Evolutionary conservation across 169 alveolate genomes (phyloP).

Genomic region (Cryptosporidium felis): DNA sequence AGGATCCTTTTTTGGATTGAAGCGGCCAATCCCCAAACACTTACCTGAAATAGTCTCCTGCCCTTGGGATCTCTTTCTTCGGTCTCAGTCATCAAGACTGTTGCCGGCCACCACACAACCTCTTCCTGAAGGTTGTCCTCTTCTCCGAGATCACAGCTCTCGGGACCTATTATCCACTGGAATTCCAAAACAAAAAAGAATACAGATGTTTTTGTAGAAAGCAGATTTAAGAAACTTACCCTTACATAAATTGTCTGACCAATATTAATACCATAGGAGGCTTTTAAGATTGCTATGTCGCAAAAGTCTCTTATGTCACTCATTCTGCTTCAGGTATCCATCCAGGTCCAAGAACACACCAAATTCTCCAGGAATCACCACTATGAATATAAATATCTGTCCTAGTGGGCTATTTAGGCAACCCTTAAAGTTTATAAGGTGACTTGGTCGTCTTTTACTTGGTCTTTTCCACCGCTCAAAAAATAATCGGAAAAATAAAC

Average conservation of each 20-base stretch:
- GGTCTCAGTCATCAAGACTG: neutral
- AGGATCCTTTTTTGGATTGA: too few relatives aligned
- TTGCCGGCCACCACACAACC: slow-evolving; percentile 62
- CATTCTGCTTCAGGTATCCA: too few relatives aligned
- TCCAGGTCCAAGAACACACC: too few relatives aligned
- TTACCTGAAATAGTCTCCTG: slow-evolving; percentile 38
- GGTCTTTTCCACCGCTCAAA: too few relatives aligned
- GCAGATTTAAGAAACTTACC: slow-evolving; percentile 4
- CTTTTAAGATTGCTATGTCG: slow-evolving; percentile 40
- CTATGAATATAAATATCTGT: too few relatives aligned
- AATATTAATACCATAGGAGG: slow-evolving; percentile 13
- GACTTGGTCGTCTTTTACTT: too few relatives aligned
- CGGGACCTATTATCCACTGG: slow-evolving; percentile 48
- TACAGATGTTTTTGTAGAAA: neutral
- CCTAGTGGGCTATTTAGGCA: too few relatives aligned
- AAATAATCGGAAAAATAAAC: too few relatives aligned
- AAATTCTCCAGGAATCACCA: too few relatives aligned
- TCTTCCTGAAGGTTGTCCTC: neutral
- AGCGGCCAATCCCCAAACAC: too few relatives aligned
- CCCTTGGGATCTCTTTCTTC: slow-evolving; percentile 58
- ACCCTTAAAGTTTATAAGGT: too few relatives aligned
- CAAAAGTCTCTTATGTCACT: slow-evolving; percentile 64
- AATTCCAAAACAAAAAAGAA: neutral
- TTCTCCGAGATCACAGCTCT: neutral
- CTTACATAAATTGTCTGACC: slow-evolving; percentile 50